Base-by-base conservation (phyloP, 805 yeast species). In the Saccharomycopsis fermentans region DNA sequence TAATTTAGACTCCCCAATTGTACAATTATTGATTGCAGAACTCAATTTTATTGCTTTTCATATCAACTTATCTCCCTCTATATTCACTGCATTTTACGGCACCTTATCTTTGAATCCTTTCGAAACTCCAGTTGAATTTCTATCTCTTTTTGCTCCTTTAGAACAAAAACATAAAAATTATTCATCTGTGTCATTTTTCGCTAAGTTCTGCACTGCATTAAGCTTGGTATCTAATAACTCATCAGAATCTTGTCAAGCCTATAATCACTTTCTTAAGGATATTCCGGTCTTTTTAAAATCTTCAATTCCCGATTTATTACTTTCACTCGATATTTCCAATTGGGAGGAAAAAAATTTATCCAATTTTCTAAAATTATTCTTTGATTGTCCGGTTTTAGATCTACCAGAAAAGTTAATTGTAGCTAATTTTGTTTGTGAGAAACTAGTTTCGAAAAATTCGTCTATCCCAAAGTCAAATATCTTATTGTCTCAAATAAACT, bases 111-210 rank as follows among this genome's bases (percentile, higher is more conserved):
- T 43, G 24, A 43, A 43, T 14, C 50, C 50, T 43, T 26, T 43
- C n/a, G 26, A 43, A 21, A 3, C 50, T 4, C 50, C 50, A 4
- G 24, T 21, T 60, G 71, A 43, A 27, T 51, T 56, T 12, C 5
- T 3, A 5, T 60, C 69, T 4, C 70, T 77, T 56, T 71, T 71
- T 40, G 63, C 65, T 24, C 60, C 59, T 40, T 66, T 69, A 43
- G 55, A 64, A 21, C 27, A 24, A 6, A 43, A 11, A 21, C 24
- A 27, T 24, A 43, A 43, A 5, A 43, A 24, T 12, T 9, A 27
- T 14, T 21, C 29, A 8, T 11, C 21, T 60, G 71, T 29, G 52
- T 62, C 5, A 56, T 64, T 14, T 61, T 64, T 54, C 70, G 71
- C 47, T 60, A 63, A 51, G 52, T 66, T 14, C 56, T 62, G 51